These are phyloP conservation scores for Herpetomonas muscarum DNA, from an alignment of 208 protist genomes.

Conservation along the genomic window DNA sequence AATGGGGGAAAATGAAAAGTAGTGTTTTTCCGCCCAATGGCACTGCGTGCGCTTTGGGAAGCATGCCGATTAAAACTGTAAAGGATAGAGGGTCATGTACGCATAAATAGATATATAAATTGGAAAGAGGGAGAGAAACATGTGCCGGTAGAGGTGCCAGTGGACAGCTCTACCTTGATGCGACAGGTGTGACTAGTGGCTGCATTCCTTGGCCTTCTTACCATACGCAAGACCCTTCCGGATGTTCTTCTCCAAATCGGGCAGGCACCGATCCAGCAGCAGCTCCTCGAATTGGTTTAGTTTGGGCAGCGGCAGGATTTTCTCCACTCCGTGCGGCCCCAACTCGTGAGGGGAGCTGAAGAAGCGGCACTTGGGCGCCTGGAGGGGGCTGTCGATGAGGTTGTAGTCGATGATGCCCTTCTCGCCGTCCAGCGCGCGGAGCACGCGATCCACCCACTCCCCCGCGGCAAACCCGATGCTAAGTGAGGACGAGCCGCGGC, in stretches of 20 bases:
- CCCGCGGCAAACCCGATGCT: slow-evolving; percentile 94
- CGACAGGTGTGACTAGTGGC: too few relatives aligned
- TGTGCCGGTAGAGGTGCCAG: too few relatives aligned
- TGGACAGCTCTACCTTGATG: too few relatives aligned
- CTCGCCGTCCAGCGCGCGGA: slow-evolving; percentile 62
- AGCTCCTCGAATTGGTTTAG: slow-evolving; percentile 40
- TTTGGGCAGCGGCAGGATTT: slow-evolving; percentile 68
- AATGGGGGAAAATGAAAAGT: too few relatives aligned
- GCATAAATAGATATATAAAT: too few relatives aligned
- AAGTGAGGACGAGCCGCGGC: slow-evolving; percentile 94
- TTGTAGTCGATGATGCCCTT: slow-evolving; percentile 64
- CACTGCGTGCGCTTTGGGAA: too few relatives aligned
- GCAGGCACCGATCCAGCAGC: slow-evolving; percentile 21
- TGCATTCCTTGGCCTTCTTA: too few relatives aligned
- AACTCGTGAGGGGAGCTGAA: slow-evolving; percentile 76
- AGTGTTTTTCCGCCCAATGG: too few relatives aligned
- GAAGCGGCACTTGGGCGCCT: slow-evolving; percentile 57
- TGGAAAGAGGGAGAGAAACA: too few relatives aligned
- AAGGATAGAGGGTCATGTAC: too few relatives aligned
- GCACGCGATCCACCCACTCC: slow-evolving; percentile 69
- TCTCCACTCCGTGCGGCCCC: slow-evolving; percentile 68
- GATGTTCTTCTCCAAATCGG: slow-evolving; percentile 77
- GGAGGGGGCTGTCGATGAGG: slow-evolving; percentile 80
- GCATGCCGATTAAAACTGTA: too few relatives aligned
- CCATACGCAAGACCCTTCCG: too few relatives aligned